These are phyloP conservation scores for Rugosomyces carneus DNA, from an alignment of 1,284 basidiomycete species.

Conservation along the genomic window DNA sequence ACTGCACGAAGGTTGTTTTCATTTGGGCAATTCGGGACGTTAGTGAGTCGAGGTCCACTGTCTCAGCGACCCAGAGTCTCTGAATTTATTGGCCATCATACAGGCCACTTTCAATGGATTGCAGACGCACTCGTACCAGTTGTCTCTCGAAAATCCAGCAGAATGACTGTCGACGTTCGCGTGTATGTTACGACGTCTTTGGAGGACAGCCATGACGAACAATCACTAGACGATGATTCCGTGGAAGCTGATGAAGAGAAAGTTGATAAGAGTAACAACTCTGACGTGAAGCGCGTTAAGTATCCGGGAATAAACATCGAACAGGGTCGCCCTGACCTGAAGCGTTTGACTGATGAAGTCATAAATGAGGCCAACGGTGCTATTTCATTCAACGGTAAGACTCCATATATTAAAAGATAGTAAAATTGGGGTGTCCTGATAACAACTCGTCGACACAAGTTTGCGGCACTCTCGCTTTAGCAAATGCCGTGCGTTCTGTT, in stretches of 20 bases:
- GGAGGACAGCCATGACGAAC: neutral
- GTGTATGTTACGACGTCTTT: constrained; percentile 9
- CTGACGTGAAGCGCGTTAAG: neutral
- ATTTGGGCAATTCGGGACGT: constrained; percentile 15
- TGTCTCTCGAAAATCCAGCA: neutral
- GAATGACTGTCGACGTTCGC: constrained; percentile 4
- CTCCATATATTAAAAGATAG: no score
- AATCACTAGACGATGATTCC: constrained; percentile 3
- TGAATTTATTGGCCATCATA: no score
- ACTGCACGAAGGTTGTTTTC: constrained; percentile 9
- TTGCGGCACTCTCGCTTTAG: constrained; percentile 22
- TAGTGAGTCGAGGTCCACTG: constrained; percentile 1
- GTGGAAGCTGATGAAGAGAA: constrained; percentile 10
- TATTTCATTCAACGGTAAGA: constrained; percentile 15
- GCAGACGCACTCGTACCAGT: constrained; percentile 6
- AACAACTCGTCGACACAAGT: no score
- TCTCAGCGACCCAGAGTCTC: no score
- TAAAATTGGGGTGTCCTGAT: no score
- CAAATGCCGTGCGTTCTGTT: constrained; percentile 18
- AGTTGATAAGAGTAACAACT: neutral
- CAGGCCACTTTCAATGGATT: constrained; percentile 8
- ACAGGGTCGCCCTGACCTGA: constrained; percentile 13
- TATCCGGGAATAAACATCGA: constrained; percentile 2
- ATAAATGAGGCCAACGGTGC: constrained; percentile 8
- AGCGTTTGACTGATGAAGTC: constrained; percentile 8